Percentiles rank a stretch among this genome's conserved stretches.
Conservation (phyloP, 805 yeast species). For the Yamadazyma nakazawae region DNA sequence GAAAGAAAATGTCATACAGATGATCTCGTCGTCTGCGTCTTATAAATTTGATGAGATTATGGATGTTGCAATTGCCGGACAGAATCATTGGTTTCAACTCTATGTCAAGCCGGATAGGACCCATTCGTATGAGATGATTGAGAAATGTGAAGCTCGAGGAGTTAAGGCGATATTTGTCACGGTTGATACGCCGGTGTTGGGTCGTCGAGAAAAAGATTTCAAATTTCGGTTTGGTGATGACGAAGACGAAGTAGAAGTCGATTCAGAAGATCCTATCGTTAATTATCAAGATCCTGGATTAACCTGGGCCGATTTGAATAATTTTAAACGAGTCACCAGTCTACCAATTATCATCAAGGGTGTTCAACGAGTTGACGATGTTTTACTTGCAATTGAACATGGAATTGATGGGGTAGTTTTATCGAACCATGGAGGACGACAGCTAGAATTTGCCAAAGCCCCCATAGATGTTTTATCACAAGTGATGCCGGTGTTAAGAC, state of each 20-base stretch:
- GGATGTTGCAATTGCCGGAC: constrained; percentile 19
- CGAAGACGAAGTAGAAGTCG: constrained; percentile 20
- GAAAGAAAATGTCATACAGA: constrained; percentile 41
- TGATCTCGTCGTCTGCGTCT: constrained; percentile 45
- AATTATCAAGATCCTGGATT: constrained; percentile 14
- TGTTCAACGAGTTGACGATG: constrained; percentile 81
- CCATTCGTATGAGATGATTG: constrained; percentile 27
- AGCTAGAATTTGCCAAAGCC: constrained; percentile 77
- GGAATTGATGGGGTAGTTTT: constrained; percentile 78
- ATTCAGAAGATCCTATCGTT: constrained; percentile 8
- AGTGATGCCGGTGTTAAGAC: constrained; percentile 50
- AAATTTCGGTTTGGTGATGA: constrained; percentile 29
- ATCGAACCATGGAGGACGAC: constrained; percentile 90
- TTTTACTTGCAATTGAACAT: constrained; percentile 62
- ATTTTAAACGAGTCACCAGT: constrained; percentile 52
- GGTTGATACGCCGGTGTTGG: constrained; percentile 54
- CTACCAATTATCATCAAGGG: constrained; percentile 70
- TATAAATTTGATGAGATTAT: constrained; percentile 41
- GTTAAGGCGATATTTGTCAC: constrained; percentile 51
- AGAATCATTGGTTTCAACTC: constrained; percentile 47
- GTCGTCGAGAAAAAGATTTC: constrained; percentile 51
- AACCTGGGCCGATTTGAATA: constrained; percentile 39
- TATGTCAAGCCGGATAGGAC: constrained; percentile 43
- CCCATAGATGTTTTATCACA: constrained; percentile 75
- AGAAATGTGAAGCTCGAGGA: constrained; percentile 37